Evolutionary conservation across 768 basidiomycete genomes (phyloP).

Genomic region (Mycena olivaceomarginata): DNA sequence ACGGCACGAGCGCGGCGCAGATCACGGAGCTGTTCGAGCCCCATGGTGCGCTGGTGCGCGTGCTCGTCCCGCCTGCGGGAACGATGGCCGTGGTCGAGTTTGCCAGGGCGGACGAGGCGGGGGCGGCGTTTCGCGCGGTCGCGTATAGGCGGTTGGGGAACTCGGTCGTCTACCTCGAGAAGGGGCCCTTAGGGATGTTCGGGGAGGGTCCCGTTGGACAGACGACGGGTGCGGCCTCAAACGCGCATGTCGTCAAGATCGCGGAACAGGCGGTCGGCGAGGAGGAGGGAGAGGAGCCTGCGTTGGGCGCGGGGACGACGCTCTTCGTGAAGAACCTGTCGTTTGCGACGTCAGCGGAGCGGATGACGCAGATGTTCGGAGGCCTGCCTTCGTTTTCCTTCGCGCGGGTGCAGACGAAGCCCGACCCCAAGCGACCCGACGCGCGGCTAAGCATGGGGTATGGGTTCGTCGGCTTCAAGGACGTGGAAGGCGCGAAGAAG

Average conservation of each 20-base stretch:
- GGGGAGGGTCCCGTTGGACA: constrained; percentile 59
- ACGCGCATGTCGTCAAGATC: constrained; percentile 58
- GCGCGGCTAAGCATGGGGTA: constrained; percentile 94
- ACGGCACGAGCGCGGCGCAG: constrained; percentile 85
- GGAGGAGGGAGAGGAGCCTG: constrained; percentile 61
- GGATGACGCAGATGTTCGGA: constrained; percentile 81
- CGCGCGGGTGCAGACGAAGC: constrained; percentile 93
- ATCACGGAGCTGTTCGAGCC: constrained; percentile 88
- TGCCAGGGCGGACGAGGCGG: constrained; percentile 80
- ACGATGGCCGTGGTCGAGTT: constrained; percentile 96
- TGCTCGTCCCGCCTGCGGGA: constrained; percentile 93
- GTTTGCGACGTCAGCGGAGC: constrained; percentile 91
- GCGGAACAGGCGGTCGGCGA: constrained; percentile 62
- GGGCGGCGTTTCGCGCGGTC: constrained; percentile 86
- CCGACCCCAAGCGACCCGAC: constrained; percentile 84
- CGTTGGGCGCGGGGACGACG: constrained; percentile 83
- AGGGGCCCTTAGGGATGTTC: constrained; percentile 92
- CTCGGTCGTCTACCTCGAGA: constrained; percentile 94
- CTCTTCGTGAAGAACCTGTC: constrained; percentile 96
- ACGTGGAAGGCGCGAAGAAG: constrained; percentile 80
- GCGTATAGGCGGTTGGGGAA: constrained; percentile 93
- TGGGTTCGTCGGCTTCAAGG: constrained; percentile 95
- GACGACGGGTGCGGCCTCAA: constrained; percentile 12
- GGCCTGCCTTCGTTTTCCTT: constrained; percentile 89
- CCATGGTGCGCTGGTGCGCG: constrained; percentile 81